Conservation (phyloP, 2,329 filamentous ascomycete genomes). For the Stachybotrys chlorohalonatus region DNA sequence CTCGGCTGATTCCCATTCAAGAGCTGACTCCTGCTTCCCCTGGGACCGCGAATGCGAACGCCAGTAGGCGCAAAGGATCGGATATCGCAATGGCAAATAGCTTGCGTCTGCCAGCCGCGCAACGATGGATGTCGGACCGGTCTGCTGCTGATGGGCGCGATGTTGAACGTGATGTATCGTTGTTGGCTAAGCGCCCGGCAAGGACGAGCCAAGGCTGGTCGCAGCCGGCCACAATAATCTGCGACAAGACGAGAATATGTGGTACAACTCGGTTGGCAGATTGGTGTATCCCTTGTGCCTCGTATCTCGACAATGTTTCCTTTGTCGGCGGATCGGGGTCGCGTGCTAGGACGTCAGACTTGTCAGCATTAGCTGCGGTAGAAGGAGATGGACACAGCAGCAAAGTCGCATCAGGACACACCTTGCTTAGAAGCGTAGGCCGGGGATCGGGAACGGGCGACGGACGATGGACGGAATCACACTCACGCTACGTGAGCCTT, state of each 20-base stretch:
- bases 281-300: not conserved
- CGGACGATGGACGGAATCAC: no score
- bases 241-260: not conserved
- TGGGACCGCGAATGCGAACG: no score
- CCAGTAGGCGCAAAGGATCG: no score
- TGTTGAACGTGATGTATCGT: not conserved
- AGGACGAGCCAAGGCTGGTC: not conserved
- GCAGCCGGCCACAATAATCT: not conserved
- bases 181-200: not conserved
- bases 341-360: not conserved
- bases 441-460: not conserved
- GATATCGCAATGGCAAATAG: no score
- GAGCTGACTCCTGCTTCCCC: no score
- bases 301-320: not conserved
- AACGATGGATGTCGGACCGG: no score
- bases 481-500: no score
- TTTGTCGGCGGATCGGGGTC: not conserved
- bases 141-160: not conserved
- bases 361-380: not conserved
- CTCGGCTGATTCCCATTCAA: no score
- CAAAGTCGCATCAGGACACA: no score
- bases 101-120: no score
- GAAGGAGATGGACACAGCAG: not conserved
- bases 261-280: not conserved
- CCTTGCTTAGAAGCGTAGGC: not conserved